Evolutionary conservation across 1,139 yeast genomes (phyloP).

Genomic region (Suhomyces wounanorum): DNA sequence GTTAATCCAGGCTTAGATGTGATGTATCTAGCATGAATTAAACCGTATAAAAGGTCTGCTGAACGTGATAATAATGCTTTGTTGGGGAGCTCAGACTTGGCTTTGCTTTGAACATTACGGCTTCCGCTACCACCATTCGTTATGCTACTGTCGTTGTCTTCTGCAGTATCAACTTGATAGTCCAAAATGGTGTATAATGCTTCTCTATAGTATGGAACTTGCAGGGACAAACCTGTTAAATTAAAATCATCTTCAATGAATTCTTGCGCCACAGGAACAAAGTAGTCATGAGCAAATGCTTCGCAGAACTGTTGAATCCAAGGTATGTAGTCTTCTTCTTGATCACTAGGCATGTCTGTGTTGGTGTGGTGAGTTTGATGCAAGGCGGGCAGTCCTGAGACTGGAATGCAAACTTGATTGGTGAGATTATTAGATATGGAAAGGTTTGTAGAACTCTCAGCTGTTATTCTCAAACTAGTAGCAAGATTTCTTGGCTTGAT

Average conservation of each 20-base stretch:
- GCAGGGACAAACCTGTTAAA: slow-evolving; percentile 80
- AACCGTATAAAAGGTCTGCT: slow-evolving; percentile 89
- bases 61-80: slow-evolving; percentile 81
- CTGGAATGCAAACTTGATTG: background rate
- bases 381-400: background rate
- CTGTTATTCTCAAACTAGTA: background rate
- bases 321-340: slow-evolving; percentile 66
- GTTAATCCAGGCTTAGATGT: slow-evolving; percentile 88
- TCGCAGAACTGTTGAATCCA: slow-evolving; percentile 93
- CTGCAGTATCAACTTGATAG: slow-evolving; percentile 79
- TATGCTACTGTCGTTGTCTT: slow-evolving; percentile 27
- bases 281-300: slow-evolving; percentile 87
- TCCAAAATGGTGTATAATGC: slow-evolving; percentile 85
- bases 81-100: slow-evolving; percentile 55
- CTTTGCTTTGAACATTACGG: slow-evolving; percentile 9
- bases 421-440: background rate
- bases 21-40: slow-evolving; percentile 91
- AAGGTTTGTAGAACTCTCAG: background rate
- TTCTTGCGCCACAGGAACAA: slow-evolving; percentile 89
- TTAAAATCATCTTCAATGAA: slow-evolving; percentile 97
- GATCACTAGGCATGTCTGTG: slow-evolving; percentile 42
- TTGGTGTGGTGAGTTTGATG: background rate
- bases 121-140: slow-evolving; percentile 14
- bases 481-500: background rate
- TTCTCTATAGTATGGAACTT: slow-evolving; percentile 89